Evolutionary conservation across 2,329 filamentous ascomycete species (phyloP).

Genomic region (Trichoderma hamatum): DNA sequence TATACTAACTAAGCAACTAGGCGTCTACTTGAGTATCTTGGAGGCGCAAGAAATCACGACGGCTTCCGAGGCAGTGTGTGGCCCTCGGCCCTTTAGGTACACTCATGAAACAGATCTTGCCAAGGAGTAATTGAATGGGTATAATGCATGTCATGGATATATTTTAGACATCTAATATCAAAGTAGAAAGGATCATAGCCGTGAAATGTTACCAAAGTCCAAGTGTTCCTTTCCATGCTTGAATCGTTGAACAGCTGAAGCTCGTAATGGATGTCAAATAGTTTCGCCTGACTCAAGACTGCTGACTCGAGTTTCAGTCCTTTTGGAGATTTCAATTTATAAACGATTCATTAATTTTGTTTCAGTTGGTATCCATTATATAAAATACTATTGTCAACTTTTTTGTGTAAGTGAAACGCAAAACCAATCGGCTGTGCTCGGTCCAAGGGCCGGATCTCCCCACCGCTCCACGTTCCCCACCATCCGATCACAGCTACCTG

Average conservation of each 20-base stretch:
- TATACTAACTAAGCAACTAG: neutral
- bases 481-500: slow-evolving; percentile 14
- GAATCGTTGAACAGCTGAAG: neutral
- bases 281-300: neutral
- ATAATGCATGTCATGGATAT: neutral
- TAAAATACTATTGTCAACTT: neutral
- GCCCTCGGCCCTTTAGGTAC: neutral
- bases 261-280: too few species aligned
- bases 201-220: neutral
- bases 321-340: neutral
- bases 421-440: neutral
- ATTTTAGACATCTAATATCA: neutral
- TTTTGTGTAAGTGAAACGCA: neutral
- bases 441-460: slow-evolving; percentile 9
- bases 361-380: neutral
- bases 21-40: neutral
- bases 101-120: neutral
- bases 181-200: neutral
- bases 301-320: neutral
- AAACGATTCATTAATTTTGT: neutral
- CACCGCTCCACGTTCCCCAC: slow-evolving; percentile 18
- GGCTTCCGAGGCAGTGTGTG: neutral
- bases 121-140: neutral
- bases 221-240: neutral
- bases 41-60: slow-evolving; percentile 16